Percentiles rank a stretch among this genome's conserved stretches.
These are phyloP conservation scores for Alternaria alternata DNA, from an alignment of 2,329 filamentous ascomycete genomes.

Conservation along the genomic window DNA sequence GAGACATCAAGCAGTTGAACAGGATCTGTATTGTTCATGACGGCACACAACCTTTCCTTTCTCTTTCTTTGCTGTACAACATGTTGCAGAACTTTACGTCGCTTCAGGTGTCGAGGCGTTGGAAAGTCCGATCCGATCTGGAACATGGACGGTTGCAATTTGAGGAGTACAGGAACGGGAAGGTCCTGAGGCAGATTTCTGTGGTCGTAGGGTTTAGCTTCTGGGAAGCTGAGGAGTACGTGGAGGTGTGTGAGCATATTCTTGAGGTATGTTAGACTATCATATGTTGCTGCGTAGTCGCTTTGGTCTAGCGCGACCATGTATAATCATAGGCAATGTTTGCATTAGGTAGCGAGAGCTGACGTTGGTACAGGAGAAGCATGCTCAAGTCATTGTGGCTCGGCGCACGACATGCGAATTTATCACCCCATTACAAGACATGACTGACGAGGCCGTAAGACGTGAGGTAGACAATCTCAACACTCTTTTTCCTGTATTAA, in stretches of 20 bases:
- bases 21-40: slow-evolving; percentile 30
- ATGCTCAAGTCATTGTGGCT: slow-evolving; percentile 13
- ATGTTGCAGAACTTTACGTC: slow-evolving; percentile 13
- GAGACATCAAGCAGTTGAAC: slow-evolving; percentile 12
- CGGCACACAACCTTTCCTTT: slow-evolving; percentile 11
- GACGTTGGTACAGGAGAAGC: slow-evolving; percentile 1
- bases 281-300: not conserved
- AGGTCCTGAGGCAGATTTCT: slow-evolving; percentile 5
- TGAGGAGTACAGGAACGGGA: slow-evolving; percentile 1
- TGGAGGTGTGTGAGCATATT: slow-evolving; percentile 13
- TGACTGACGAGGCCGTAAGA: slow-evolving; percentile 4
- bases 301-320: not conserved
- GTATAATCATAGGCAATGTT: not conserved
- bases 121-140: slow-evolving; percentile 12
- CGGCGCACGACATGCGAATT: slow-evolving; percentile 8
- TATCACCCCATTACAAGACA: not conserved
- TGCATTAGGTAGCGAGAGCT: not conserved
- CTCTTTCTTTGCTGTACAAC: slow-evolving; percentile 1
- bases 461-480: slow-evolving; percentile 10
- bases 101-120: slow-evolving; percentile 8
- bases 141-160: slow-evolving; percentile 20
- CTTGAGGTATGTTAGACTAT: slow-evolving; percentile 4
- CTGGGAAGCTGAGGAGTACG: slow-evolving; percentile 13
- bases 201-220: slow-evolving; percentile 17
- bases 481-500: slow-evolving; percentile 10